Conservation (phyloP, 352 stramenopile genomes). For the Globisporangium iwayamae region DNA sequence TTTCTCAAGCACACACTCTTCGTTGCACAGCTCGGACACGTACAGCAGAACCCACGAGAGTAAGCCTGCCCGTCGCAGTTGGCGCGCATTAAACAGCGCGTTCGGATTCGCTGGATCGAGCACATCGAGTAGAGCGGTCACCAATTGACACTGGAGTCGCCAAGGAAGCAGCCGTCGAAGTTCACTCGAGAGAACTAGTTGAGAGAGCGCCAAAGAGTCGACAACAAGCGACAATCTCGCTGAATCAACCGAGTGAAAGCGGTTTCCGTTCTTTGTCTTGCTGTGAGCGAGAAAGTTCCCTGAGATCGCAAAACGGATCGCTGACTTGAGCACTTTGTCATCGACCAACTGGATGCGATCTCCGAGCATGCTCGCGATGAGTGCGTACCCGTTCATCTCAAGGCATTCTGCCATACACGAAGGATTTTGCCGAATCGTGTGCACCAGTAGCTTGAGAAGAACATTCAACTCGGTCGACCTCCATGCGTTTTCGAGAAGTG, state of each 20-base stretch:
- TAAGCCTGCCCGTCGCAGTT: constrained; percentile 50
- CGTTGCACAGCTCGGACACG: constrained; percentile 47
- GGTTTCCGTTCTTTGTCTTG: constrained; percentile 1
- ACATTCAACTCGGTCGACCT: constrained; percentile 39
- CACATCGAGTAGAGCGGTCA: constrained; percentile 42
- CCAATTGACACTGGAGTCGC: constrained; percentile 47
- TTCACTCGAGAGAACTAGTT: constrained; percentile 50
- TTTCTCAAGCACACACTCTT: constrained; percentile 30
- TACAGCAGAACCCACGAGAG: constrained; percentile 58
- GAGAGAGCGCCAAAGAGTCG: constrained; percentile 40
- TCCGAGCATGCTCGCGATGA: constrained; percentile 44
- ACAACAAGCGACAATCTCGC: constrained; percentile 39
- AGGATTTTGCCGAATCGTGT: constrained; percentile 52
- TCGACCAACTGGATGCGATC: constrained; percentile 45
- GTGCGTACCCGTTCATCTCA: constrained; percentile 47
- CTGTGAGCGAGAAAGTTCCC: constrained; percentile 25
- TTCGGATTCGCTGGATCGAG: constrained; percentile 59
- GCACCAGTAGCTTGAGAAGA: constrained; percentile 43
- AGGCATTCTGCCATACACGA: constrained; percentile 60
- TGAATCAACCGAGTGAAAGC: background rate
- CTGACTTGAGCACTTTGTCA: constrained; percentile 32
- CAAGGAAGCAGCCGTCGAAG: constrained; percentile 37
- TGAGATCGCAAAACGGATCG: constrained; percentile 48
- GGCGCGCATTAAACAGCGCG: constrained; percentile 70
- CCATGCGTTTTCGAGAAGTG: constrained; percentile 52